Evolutionary conservation across 208 protist species (phyloP).

Genomic region (Porcisia hertigi): DNA sequence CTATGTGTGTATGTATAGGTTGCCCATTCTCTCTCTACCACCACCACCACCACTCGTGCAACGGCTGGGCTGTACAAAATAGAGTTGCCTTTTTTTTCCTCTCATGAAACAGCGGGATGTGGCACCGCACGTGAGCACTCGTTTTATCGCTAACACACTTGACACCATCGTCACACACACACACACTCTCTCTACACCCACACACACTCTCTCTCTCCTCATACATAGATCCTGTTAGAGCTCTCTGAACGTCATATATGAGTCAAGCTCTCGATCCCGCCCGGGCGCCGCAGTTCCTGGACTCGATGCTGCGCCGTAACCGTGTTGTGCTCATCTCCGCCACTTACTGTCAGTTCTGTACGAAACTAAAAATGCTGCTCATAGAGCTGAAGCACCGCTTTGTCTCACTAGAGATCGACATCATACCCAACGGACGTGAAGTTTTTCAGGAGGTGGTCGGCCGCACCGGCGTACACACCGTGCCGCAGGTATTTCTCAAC

Average conservation of each 20-base stretch:
- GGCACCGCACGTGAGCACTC: not conserved
- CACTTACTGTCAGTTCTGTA: conserved; percentile 90
- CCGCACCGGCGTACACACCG: conserved; percentile 73
- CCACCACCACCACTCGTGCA: too few relatives aligned
- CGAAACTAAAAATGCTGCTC: conserved; percentile 80
- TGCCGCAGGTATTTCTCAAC: conserved; percentile 84
- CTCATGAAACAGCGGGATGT: not conserved
- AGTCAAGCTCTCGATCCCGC: conserved; percentile 47
- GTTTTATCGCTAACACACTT: not conserved
- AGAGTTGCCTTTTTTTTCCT: not conserved
- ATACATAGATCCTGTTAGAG: not conserved
- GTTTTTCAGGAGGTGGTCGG: conserved; percentile 79
- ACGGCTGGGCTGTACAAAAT: not conserved
- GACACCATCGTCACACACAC: not conserved
- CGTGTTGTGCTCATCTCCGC: conserved; percentile 82
- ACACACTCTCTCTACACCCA: not conserved
- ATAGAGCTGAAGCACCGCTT: conserved; percentile 86
- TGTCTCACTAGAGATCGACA: conserved; percentile 86
- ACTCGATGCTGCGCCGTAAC: conserved; percentile 77
- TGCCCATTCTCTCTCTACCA: too few relatives aligned
- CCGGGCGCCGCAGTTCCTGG: conserved; percentile 78
- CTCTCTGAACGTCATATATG: conserved; percentile 30
- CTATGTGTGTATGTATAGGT: too few relatives aligned
- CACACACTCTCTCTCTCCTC: not conserved
- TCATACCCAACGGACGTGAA: conserved; percentile 85